Evolutionary conservation across 306 rosid species (phyloP).

Genomic region (Cucumis melo): DNA sequence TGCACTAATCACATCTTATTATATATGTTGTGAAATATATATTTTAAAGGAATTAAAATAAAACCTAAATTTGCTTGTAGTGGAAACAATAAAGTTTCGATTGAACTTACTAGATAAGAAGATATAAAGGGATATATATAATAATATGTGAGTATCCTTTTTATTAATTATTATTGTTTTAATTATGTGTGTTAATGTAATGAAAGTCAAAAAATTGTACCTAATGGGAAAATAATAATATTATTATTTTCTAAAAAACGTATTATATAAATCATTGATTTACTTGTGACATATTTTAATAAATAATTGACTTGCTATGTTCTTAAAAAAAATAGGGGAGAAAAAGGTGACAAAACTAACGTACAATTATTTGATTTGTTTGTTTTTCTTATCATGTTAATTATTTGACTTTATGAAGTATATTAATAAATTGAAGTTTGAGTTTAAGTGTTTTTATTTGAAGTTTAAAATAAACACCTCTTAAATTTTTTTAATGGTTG

Average conservation of each 20-base stretch:
- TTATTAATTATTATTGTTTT: neutral
- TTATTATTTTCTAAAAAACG: neutral
- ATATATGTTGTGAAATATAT: neutral
- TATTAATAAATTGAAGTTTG: no score
- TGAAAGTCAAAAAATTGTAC: neutral
- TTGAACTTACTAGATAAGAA: neutral
- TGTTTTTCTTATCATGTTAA: no score
- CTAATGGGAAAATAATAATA: neutral
- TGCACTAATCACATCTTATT: neutral
- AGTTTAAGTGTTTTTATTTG: no score
- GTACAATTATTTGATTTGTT: neutral
- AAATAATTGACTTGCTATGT: no score
- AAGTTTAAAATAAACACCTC: no score
- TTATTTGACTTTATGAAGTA: no score
- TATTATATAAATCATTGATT: no score
- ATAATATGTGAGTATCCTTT: neutral
- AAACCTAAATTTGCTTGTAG: neutral
- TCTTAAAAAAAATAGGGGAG: no score
- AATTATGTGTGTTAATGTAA: neutral
- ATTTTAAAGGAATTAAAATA: neutral
- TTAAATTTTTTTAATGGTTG: no score
- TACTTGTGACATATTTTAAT: no score
- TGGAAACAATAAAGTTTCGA: neutral
- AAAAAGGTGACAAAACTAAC: neutral
- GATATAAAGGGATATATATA: neutral